Evolutionary conservation across 164 flowering plant species (phyloP).

Genomic region (Liriodendron chinense): DNA sequence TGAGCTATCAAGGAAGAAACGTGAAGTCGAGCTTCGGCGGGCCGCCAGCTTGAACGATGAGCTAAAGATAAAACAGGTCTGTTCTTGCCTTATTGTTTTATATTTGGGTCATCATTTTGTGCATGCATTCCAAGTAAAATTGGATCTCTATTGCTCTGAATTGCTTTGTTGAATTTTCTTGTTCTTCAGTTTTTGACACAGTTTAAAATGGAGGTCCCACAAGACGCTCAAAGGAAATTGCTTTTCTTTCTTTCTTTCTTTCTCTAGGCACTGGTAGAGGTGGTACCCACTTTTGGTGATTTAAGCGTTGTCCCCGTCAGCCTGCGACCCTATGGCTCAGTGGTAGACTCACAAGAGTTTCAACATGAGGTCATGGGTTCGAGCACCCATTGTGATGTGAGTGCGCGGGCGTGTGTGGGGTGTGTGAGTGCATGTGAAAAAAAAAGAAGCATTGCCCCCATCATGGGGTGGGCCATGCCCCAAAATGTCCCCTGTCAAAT

Average conservation of each 20-base stretch:
- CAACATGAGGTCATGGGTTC: too few species aligned
- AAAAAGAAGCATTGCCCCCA: neutral
- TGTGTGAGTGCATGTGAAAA: too few species aligned
- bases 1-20: slow-evolving; percentile 41
- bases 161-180: neutral
- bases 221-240: neutral
- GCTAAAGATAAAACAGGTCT: slow-evolving; percentile 64
- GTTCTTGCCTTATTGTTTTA: neutral
- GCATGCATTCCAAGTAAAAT: neutral
- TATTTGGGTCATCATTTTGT: neutral
- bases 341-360: too few species aligned
- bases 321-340: too few species aligned
- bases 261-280: too few species aligned
- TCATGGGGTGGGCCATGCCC: neutral
- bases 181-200: too few species aligned
- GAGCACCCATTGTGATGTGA: too few species aligned
- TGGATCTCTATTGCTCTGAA: neutral
- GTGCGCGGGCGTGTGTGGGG: too few species aligned
- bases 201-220: too few species aligned
- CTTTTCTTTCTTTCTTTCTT: neutral
- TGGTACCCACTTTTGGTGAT: neutral
- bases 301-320: neutral
- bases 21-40: slow-evolving; percentile 38
- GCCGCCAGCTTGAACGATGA: slow-evolving; percentile 36
- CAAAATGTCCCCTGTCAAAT: too few species aligned